A percentile compares a stretch with the other conserved stretches of the same genome.
These are phyloP conservation scores for Zygoascus flipseniorum DNA, from an alignment of 805 yeast genomes.

Conservation along the genomic window DNA sequence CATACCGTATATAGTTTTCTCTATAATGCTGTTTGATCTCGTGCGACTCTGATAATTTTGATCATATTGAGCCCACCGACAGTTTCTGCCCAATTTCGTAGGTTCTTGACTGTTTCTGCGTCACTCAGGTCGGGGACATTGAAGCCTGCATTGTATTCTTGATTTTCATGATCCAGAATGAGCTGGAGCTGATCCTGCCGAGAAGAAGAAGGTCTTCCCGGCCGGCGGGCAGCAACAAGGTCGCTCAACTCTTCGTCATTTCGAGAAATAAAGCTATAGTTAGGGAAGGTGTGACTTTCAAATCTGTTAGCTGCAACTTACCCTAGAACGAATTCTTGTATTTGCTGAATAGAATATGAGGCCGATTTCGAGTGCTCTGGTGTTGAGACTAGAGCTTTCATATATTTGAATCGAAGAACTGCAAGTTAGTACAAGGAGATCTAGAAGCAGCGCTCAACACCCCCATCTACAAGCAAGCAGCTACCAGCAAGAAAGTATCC, in stretches of 20 bases:
- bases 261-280: conserved; percentile 42
- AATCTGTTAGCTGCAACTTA: conserved; percentile 21
- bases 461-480: no score
- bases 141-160: conserved; percentile 61
- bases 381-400: neutral
- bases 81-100: conserved; percentile 75
- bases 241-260: conserved; percentile 68
- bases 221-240: conserved; percentile 55
- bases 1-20: neutral
- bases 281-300: neutral
- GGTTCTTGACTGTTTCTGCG: conserved; percentile 44
- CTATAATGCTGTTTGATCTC: conserved; percentile 7
- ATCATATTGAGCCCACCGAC: conserved; percentile 66
- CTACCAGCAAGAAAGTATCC: no score
- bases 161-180: conserved; percentile 50
- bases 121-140: conserved; percentile 63
- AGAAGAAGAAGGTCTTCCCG: conserved; percentile 78
- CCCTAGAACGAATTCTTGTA: conserved; percentile 50
- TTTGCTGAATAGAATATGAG: conserved; percentile 37
- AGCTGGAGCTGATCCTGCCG: conserved; percentile 61
- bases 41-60: conserved; percentile 35
- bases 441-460: neutral
- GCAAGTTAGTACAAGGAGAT: neutral
- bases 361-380: neutral
- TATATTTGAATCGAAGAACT: neutral